Conservation (phyloP, 441 rosid species). For the Brassica hybrid region DNA sequence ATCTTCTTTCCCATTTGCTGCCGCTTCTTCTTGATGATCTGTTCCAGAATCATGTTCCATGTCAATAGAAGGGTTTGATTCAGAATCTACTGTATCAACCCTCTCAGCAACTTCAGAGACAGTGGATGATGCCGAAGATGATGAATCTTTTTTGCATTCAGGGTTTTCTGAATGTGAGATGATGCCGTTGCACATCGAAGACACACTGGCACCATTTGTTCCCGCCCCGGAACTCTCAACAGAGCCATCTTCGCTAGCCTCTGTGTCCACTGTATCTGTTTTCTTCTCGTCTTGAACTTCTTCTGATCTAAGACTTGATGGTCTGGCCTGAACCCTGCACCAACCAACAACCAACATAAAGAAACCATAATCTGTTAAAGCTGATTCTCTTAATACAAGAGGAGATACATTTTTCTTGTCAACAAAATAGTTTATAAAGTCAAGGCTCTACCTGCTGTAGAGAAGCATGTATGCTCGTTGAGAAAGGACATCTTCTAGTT, state of each 20-base stretch:
- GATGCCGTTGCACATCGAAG: slow-evolving; percentile 36
- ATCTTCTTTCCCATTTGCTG: slow-evolving; percentile 26
- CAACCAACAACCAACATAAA: slow-evolving; percentile 21
- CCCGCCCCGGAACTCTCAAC: slow-evolving; percentile 39
- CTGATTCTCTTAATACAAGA: background rate
- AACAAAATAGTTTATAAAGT: background rate
- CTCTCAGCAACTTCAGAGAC: slow-evolving; percentile 8
- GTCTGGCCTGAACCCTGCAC: slow-evolving; percentile 74
- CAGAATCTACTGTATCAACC: slow-evolving; percentile 30
- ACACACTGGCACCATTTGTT: slow-evolving; percentile 22
- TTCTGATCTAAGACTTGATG: slow-evolving; percentile 60
- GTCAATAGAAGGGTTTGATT: slow-evolving; percentile 22
- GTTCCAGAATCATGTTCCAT: slow-evolving; percentile 29
- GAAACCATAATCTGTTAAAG: slow-evolving; percentile 18
- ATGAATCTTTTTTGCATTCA: slow-evolving; percentile 29
- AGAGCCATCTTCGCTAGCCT: slow-evolving; percentile 45
- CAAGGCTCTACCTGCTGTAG: slow-evolving; percentile 76
- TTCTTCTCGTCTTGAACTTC: slow-evolving; percentile 50
- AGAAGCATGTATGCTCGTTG: slow-evolving; percentile 96
- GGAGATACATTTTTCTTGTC: too few relatives aligned
- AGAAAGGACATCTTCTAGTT: slow-evolving; percentile 90
- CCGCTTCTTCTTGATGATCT: slow-evolving; percentile 31
- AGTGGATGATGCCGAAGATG: background rate
- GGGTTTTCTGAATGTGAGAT: slow-evolving; percentile 42
- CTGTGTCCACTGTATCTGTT: slow-evolving; percentile 41